phyloP scores from a whole-genome alignment of 306 rosid genomes.

The Casuarina equisetifolia region DNA sequence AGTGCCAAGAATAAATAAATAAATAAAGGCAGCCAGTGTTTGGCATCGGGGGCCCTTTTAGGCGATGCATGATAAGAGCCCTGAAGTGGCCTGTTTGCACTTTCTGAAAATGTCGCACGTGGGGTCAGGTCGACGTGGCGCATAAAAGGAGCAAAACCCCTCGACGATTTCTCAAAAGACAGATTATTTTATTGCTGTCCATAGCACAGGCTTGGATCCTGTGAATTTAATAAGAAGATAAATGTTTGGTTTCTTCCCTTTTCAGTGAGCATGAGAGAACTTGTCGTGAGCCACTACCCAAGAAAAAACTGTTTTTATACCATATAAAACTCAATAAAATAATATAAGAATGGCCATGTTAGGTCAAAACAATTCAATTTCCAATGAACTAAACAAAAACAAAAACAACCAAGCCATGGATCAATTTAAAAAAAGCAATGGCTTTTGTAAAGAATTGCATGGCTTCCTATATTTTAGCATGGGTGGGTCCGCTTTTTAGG shows the following conservation, averaged over 20 bases:
- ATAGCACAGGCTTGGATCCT: constrained; percentile 34
- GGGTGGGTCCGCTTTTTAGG: constrained; percentile 11
- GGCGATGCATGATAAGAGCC: neutral
- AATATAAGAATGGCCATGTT: constrained; percentile 20
- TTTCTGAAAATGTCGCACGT: constrained; percentile 22
- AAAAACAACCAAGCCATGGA: neutral
- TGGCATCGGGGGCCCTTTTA: neutral
- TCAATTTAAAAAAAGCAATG: neutral
- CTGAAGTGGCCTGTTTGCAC: neutral
- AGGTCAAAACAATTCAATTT: constrained; percentile 47
- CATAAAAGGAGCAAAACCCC: constrained; percentile 10
- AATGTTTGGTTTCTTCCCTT: constrained; percentile 19
- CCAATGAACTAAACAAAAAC: constrained; percentile 20
- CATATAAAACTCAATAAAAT: neutral
- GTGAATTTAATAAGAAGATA: constrained; percentile 20
- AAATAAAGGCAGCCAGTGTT: neutral
- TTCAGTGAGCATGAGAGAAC: constrained; percentile 23
- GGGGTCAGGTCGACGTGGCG: constrained; percentile 33
- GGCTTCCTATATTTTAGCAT: constrained; percentile 21
- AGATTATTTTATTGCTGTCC: constrained; percentile 11
- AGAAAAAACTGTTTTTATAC: neutral
- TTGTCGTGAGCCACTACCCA: constrained; percentile 32
- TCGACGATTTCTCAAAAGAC: neutral
- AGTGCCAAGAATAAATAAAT: neutral
- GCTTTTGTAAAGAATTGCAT: constrained; percentile 10